phyloP scores from a whole-genome alignment of 352 stramenopile genomes.

The Phytophthora citricola region DNA sequence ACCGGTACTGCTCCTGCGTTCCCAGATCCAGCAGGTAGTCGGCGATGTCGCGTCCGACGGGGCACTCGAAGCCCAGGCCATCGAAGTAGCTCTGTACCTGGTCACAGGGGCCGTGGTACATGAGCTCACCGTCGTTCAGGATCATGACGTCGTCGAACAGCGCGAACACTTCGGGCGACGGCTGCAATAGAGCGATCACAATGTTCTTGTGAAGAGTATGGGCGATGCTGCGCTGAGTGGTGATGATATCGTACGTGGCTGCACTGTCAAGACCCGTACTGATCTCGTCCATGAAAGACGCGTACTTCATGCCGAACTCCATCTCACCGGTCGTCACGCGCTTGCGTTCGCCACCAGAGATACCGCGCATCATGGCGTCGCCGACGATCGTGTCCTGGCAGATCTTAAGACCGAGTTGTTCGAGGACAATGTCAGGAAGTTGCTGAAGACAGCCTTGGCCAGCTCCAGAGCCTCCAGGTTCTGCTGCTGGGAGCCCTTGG shows the following conservation, averaged over 20 bases:
- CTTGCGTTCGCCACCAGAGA: constrained; percentile 65
- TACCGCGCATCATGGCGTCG: constrained; percentile 54
- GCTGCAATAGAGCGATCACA: constrained; percentile 83
- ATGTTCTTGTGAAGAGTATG: constrained; percentile 37
- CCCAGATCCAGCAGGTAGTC: constrained; percentile 44
- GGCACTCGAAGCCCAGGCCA: constrained; percentile 35
- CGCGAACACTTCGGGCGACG: constrained; percentile 88
- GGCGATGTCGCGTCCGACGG: constrained; percentile 33
- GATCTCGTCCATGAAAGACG: constrained; percentile 92
- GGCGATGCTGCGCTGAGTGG: constrained; percentile 32
- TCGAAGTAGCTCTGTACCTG: constrained; percentile 44
- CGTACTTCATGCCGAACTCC: constrained; percentile 68
- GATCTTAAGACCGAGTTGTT: constrained; percentile 36
- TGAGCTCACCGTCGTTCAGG: constrained; percentile 81
- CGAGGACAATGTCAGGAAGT: constrained; percentile 26
- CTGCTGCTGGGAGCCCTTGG: constrained; percentile 10
- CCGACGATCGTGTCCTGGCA: constrained; percentile 71
- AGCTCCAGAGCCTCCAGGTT: constrained; percentile 18
- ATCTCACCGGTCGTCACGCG: constrained; percentile 64
- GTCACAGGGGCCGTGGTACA: constrained; percentile 65
- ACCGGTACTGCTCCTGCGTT: constrained; percentile 36
- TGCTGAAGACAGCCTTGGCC: constrained; percentile 7
- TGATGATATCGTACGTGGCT: constrained; percentile 51
- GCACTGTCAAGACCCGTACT: constrained; percentile 89
- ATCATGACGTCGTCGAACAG: constrained; percentile 75